Conservation (phyloP, 2,329 filamentous ascomycete species). For the Neonectria sp. region DNA sequence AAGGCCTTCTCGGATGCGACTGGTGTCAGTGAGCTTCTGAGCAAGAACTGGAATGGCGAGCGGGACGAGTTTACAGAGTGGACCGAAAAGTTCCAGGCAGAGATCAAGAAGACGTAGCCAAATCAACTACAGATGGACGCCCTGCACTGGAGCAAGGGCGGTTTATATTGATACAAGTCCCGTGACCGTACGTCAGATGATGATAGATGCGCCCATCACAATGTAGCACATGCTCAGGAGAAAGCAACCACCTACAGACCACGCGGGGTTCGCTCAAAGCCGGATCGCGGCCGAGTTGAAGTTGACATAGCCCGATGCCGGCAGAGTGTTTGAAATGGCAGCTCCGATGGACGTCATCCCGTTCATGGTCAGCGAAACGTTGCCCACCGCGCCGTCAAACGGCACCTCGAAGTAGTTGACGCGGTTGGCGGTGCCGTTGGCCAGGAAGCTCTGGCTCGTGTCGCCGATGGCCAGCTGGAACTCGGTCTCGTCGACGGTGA, state of each 20-base stretch:
- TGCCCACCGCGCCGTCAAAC: constrained; percentile 33
- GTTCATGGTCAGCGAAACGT: constrained; percentile 39
- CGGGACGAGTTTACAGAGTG: constrained; percentile 86
- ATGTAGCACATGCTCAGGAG: neutral
- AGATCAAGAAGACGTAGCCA: constrained; percentile 61
- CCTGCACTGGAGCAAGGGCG: neutral
- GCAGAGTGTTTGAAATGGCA: constrained; percentile 36
- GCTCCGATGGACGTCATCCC: constrained; percentile 32
- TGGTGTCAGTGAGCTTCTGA: constrained; percentile 68
- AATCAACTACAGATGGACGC: neutral
- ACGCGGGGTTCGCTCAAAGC: constrained; percentile 9
- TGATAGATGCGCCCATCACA: neutral
- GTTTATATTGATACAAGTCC: neutral
- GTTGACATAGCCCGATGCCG: constrained; percentile 41
- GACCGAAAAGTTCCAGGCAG: constrained; percentile 72
- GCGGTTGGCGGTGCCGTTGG: constrained; percentile 32
- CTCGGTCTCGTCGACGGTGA: constrained; percentile 46
- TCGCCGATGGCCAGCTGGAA: constrained; percentile 52
- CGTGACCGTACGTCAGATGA: neutral
- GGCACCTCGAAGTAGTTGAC: constrained; percentile 44
- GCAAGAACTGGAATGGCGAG: constrained; percentile 73
- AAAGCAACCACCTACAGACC: neutral
- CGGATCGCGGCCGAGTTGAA: constrained; percentile 42
- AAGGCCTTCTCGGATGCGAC: constrained; percentile 74
- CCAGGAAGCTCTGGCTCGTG: constrained; percentile 30